phyloP scores from a whole-genome alignment of 164 flowering plant genomes.

The Macadamia integrifolia region DNA sequence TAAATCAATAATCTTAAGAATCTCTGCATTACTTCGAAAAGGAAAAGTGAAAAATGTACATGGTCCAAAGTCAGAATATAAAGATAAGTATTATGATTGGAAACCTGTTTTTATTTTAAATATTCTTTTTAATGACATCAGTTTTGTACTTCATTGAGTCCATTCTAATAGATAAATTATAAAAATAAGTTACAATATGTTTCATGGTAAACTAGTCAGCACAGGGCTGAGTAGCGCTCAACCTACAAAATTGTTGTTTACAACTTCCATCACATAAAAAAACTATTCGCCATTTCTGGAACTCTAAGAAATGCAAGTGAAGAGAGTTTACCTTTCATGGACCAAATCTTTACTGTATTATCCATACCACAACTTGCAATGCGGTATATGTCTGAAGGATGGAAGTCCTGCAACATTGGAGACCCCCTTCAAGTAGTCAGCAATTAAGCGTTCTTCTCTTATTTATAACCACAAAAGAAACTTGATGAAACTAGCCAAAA shows the following conservation, averaged over 20 bases:
- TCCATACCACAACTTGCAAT: constrained; percentile 99
- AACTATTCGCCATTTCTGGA: neutral
- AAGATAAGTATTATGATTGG: neutral
- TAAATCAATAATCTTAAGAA: neutral
- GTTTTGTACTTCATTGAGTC: neutral
- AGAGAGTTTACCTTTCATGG: constrained; percentile 75
- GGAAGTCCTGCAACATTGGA: constrained; percentile 66
- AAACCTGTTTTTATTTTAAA: no score
- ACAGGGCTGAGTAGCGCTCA: neutral
- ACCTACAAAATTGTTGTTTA: neutral
- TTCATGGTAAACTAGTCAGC: neutral
- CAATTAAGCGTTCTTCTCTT: neutral
- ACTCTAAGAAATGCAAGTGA: neutral
- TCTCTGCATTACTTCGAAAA: no score
- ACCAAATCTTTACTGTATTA: constrained; percentile 96
- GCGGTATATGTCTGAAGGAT: constrained; percentile 89
- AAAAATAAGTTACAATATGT: no score
- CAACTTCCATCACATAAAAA: neutral
- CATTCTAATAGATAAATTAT: no score
- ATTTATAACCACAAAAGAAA: neutral
- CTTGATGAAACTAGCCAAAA: neutral
- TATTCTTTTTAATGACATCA: no score
- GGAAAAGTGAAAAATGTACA: neutral
- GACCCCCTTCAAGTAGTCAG: neutral
- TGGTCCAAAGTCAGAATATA: neutral